Percentiles rank a stretch among this genome's conserved stretches.
phyloP scores from a whole-genome alignment of 257 asterid genomes.

The Coffea eugenioides region DNA sequence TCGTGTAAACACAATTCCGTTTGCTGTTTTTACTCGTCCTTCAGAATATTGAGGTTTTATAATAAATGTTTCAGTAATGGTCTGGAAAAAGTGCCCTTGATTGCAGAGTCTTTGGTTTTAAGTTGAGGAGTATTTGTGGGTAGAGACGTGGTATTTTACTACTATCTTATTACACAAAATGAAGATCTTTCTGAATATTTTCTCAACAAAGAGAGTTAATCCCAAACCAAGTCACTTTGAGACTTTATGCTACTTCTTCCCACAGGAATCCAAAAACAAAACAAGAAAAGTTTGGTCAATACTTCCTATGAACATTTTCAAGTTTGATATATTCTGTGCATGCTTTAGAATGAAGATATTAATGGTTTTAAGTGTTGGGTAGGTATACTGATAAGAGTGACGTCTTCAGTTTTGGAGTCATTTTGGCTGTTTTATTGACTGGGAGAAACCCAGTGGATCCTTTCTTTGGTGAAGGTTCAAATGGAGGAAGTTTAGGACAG shows the following conservation, averaged over 20 bases:
- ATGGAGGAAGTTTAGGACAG: constrained; percentile 71
- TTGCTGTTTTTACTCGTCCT: not conserved
- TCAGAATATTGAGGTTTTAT: not conserved
- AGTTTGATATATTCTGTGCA: not conserved
- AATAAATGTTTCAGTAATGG: not conserved
- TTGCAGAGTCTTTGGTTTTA: not conserved
- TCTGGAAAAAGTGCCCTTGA: not conserved
- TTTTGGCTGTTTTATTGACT: constrained; percentile 69
- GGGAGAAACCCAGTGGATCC: constrained; percentile 78
- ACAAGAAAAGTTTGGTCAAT: not conserved
- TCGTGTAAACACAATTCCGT: not conserved
- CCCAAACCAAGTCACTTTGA: not conserved
- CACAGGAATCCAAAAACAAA: not conserved
- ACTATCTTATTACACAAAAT: no score
- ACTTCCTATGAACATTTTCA: not conserved
- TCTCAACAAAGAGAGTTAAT: not conserved
- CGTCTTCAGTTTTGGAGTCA: constrained; percentile 86
- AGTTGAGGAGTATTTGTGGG: not conserved
- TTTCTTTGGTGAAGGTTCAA: constrained; percentile 48
- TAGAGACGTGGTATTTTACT: not conserved
- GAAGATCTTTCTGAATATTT: not conserved
- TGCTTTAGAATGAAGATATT: not conserved
- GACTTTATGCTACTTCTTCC: not conserved
- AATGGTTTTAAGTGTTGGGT: not conserved
- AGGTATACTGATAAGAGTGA: constrained; percentile 94